Evolutionary conservation across 352 stramenopile species (phyloP), one percentile per base, ranked within the genome.

Genomic region (Phytophthora pistaciae): DNA sequence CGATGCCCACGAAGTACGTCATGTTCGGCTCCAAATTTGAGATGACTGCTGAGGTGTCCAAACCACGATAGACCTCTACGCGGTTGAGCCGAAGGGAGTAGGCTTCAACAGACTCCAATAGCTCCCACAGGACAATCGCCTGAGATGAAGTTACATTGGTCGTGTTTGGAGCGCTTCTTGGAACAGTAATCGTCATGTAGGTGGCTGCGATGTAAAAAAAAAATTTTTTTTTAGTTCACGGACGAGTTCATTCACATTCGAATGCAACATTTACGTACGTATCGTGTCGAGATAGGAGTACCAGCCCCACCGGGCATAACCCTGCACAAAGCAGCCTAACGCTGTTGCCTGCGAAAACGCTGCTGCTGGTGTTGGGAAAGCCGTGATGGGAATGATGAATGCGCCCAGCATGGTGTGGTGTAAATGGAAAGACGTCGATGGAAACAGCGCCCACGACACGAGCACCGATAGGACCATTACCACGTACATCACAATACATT

Each of bases 241-340:
- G 0, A 38, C 20, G 10, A 59, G 63, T 56, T 8, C 27, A 14
- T 20, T 21, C 14, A 25, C 36, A 20, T 31, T 10, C 1, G n/a
- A 63, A 49, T 31, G 31, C 31, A 38, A 38, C 31, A 38, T 38
- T 3, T 21, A 87, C 80, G 60, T 81, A 94, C 87, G 81, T 7
- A 84, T 88, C 0, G 64, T 81, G 11, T 88, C 80, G 18, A 96
- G 76, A 66, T 90, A 94, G 2, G 85, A 82, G 16, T 56, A 62
- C 88, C 88, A 96, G 1, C 88, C 88, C 87, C 87, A 96, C 0
- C 84, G 85, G 0, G 87, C 74, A 31, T 94, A 94, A 55, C 88
- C 88, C 52, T 96, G 87, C 6, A 94, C 74, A 42, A 94, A 94
- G 25, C 70, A 72, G 0, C 87, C 88, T 2, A 96, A 70, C 20